Conservation (phyloP, 75 land plant genomes). For the Picea sitchensis region DNA sequence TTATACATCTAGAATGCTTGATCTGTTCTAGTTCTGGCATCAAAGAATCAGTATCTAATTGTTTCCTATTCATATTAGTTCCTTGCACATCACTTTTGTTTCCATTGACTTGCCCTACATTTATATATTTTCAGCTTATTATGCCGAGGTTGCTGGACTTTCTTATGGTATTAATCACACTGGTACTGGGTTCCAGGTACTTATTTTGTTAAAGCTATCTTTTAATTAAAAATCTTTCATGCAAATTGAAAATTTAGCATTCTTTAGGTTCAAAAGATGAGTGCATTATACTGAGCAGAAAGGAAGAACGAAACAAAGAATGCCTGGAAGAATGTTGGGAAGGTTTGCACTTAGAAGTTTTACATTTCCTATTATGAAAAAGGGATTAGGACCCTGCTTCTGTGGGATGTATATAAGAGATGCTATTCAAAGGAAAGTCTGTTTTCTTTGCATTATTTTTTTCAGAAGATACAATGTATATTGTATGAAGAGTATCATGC, state of each 20-base stretch:
- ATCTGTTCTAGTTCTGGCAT: background rate
- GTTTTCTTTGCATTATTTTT: background rate
- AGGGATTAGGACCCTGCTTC: background rate
- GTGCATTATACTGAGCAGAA: background rate
- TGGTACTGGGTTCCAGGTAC: slow-evolving; percentile 84
- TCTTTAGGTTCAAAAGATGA: background rate
- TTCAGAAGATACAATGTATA: background rate
- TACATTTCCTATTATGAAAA: background rate
- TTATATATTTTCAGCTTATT: slow-evolving; percentile 65
- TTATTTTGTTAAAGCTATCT: background rate
- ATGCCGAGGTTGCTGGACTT: slow-evolving; percentile 97
- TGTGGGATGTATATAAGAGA: background rate
- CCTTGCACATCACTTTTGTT: background rate
- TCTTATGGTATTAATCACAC: slow-evolving; percentile 56
- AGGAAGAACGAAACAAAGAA: background rate
- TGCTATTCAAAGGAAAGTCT: background rate
- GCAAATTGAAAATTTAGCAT: background rate
- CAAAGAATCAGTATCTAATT: background rate
- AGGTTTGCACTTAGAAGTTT: background rate
- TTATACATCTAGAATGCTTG: background rate
- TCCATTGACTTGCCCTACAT: background rate
- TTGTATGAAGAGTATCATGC: too few relatives aligned
- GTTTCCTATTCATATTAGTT: background rate
- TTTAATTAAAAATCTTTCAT: too few relatives aligned
- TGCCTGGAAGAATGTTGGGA: too few relatives aligned